Conservation (phyloP, 345 rosid genomes). For the Rhizophora apiculata region DNA sequence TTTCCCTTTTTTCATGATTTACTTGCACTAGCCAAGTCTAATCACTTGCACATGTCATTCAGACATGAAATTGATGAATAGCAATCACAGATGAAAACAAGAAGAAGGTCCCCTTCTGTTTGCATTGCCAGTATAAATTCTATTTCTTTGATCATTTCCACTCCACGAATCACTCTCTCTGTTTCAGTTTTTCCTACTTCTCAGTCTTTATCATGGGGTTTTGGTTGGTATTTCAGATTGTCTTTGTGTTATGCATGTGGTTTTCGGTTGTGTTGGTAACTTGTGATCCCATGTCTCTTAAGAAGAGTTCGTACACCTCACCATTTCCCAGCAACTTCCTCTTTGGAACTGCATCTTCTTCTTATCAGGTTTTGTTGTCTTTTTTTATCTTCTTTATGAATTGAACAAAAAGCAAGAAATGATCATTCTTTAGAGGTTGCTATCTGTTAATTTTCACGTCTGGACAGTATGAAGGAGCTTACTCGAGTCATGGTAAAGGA, state of each 20-base stretch:
- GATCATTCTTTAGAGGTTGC: neutral
- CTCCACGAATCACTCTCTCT: neutral
- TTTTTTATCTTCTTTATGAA: neutral
- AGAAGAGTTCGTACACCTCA: conserved; percentile 10
- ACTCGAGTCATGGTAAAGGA: conserved; percentile 51
- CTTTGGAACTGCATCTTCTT: conserved; percentile 77
- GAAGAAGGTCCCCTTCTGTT: too few species aligned
- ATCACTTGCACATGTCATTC: too few species aligned
- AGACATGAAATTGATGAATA: too few species aligned
- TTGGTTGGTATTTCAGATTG: conserved; percentile 7
- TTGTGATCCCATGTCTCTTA: conserved; percentile 9
- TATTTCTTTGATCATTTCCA: neutral
- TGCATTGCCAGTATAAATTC: too few species aligned
- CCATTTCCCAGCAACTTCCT: conserved; percentile 50
- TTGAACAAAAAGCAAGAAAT: neutral
- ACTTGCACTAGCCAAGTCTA: too few species aligned
- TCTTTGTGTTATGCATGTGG: conserved; percentile 11
- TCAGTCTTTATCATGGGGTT: conserved; percentile 17
- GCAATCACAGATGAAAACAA: too few species aligned
- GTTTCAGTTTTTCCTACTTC: neutral
- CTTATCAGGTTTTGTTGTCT: conserved; percentile 54
- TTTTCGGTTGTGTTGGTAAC: conserved; percentile 17
- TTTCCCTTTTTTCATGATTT: too few species aligned
- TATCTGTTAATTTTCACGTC: neutral
- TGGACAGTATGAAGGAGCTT: conserved; percentile 53